Evolutionary conservation across 805 yeast species (phyloP).

Genomic region (Dipodascopsis uninucleata): DNA sequence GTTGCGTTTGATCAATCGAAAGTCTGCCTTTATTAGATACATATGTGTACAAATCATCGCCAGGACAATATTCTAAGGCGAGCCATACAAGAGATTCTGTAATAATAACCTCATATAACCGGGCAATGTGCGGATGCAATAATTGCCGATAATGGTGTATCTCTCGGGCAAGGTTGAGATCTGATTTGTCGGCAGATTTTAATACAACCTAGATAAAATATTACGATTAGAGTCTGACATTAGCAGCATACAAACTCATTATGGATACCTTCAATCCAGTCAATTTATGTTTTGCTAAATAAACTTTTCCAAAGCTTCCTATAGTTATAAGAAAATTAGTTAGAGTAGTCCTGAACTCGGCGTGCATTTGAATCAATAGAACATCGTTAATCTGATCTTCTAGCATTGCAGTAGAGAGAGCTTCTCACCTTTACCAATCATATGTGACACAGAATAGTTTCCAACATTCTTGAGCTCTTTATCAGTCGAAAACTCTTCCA

Average conservation of each 20-base stretch:
- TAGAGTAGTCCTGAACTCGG: too few species aligned
- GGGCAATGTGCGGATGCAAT: slow-evolving; percentile 76
- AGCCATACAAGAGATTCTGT: slow-evolving; percentile 80
- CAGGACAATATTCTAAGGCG: slow-evolving; percentile 89
- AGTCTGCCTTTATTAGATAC: slow-evolving; percentile 35
- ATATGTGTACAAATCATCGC: slow-evolving; percentile 40
- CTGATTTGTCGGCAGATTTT: slow-evolving; percentile 69
- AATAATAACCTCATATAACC: slow-evolving; percentile 78
- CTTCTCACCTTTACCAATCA: slow-evolving; percentile 89
- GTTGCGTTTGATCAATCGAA: slow-evolving; percentile 42
- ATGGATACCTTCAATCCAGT: slow-evolving; percentile 55
- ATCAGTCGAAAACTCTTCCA: slow-evolving; percentile 44
- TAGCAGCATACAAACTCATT: background rate
- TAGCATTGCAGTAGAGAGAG: too few species aligned
- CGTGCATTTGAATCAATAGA: background rate
- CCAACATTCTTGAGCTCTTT: slow-evolving; percentile 66
- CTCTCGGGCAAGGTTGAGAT: slow-evolving; percentile 85
- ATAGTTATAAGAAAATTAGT: background rate
- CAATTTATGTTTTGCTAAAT: slow-evolving; percentile 72
- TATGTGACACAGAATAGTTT: slow-evolving; percentile 65
- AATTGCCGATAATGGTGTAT: slow-evolving; percentile 84
- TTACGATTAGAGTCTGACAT: background rate
- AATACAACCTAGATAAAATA: slow-evolving; percentile 55
- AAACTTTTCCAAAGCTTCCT: slow-evolving; percentile 80
- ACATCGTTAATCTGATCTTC: background rate